Evolutionary conservation across 352 stramenopile species (phyloP), one percentile per base, ranked within the genome.

Genomic region (Pythium guiyangense): DNA sequence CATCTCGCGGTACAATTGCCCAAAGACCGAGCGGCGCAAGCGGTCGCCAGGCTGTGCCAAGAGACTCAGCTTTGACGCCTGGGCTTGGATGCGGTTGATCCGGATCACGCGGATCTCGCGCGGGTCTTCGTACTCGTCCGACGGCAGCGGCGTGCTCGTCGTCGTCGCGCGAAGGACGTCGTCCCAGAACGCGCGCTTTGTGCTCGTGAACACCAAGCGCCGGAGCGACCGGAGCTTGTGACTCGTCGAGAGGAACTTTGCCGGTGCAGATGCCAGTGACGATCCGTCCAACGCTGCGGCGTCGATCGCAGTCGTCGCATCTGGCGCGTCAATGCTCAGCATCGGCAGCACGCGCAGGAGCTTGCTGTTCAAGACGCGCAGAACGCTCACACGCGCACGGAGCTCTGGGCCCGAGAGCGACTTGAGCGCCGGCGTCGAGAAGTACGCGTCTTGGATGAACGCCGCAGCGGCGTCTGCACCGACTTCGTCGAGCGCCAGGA

Each of bases 51-150:
- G 77, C 59, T 98, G 94, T 0, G 90, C 84, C 34, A 95, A 67
- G 57, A 92, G 67, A 45, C 93, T 96, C 49, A 97, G 63, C 53
- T 93, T 94, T 10, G 85, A 86, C 4, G 85, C 70, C 55, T 96
- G 86, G 0, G 92, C 90, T 59, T 96, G 96, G 47, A 99, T 93
- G 31, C 97, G 90, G 69, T 99, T 99, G 37, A 99, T 95, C 37
- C 93, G 86, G 47, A 99, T 96, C 42, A 97, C 97, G 18, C 96
- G 84, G 62, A 99, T 98, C 67, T 99, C 96, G 31, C 96, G 88
- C 17, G 97, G 97, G 29, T 98, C 81, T 71, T 99, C 97, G 69
- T 99, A 99, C 63, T 99, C 97, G 63, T 99, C 97, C 43, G 97
- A 96, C 47, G 96, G 97, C 6, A 98, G 76, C 22, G 96, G 88